Percentiles rank a stretch among this genome's conserved stretches.
Evolutionary conservation across 306 rosid species (phyloP).

Genomic region (Crotalaria pallida): DNA sequence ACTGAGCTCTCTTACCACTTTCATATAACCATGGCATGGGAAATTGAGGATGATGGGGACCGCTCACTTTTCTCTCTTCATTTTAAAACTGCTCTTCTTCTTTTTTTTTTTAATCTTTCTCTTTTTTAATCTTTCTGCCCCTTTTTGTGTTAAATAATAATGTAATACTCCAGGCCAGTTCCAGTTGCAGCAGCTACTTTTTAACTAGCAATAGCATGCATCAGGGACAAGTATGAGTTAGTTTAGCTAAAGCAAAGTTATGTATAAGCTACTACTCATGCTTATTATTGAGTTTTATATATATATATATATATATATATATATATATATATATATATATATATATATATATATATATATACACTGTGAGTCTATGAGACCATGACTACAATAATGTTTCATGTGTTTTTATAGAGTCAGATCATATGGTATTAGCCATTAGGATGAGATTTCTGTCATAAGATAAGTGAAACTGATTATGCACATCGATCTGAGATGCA

Average conservation of each 20-base stretch:
- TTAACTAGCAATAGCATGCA: neutral
- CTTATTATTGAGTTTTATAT: too few relatives aligned
- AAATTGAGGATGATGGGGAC: slow-evolving; percentile 42
- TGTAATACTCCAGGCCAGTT: slow-evolving; percentile 5
- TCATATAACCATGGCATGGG: slow-evolving; percentile 38
- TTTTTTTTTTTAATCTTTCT: neutral
- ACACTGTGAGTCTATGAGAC: too few relatives aligned
- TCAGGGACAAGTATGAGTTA: neutral
- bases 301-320: too few relatives aligned
- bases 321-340: too few relatives aligned
- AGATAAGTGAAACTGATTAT: neutral
- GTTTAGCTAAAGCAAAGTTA: slow-evolving; percentile 7
- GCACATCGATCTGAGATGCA: slow-evolving; percentile 38
- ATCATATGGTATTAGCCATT: neutral
- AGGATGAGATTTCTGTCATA: slow-evolving; percentile 7
- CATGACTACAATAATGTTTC: neutral
- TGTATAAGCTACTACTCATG: too few relatives aligned
- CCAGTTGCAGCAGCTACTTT: neutral
- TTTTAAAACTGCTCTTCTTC: neutral
- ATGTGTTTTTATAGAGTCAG: neutral
- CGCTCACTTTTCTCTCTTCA: neutral
- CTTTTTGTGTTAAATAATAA: slow-evolving; percentile 2
- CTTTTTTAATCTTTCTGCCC: neutral
- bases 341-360: too few relatives aligned
- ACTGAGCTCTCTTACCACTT: slow-evolving; percentile 33